Percentiles rank a stretch among this genome's conserved stretches.
Conservation (phyloP, 441 rosid genomes). For the Daphne laureola region DNA sequence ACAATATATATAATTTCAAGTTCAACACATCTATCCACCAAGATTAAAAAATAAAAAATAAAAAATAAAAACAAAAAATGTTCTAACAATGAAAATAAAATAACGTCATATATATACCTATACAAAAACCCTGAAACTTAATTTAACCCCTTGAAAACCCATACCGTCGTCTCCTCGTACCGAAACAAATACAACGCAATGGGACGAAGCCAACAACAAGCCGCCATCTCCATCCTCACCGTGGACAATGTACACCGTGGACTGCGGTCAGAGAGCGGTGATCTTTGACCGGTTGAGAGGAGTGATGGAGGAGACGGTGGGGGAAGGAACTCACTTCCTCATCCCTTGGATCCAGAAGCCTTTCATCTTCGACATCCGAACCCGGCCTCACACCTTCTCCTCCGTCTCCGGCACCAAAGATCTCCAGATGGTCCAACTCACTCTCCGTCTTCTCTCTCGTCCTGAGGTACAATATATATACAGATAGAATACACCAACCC, state of each 20-base stretch:
- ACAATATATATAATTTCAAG: no score
- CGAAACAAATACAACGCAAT: constrained; percentile 15
- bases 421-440: constrained; percentile 97
- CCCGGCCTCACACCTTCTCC: constrained; percentile 89
- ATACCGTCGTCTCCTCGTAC: no score
- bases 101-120: no score
- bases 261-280: constrained; percentile 92
- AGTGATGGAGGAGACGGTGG: constrained; percentile 62
- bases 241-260: constrained; percentile 87
- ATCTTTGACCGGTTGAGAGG: constrained; percentile 86
- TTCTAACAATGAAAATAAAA: no score
- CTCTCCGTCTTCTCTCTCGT: constrained; percentile 90
- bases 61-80: no score
- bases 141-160: no score
- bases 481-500: no score
- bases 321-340: constrained; percentile 90
- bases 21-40: no score
- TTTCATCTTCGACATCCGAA: constrained; percentile 76
- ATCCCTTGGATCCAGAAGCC: constrained; percentile 89
- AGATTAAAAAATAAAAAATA: no score
- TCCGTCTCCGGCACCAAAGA: constrained; percentile 92
- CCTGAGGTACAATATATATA: constrained; percentile 87
- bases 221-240: constrained; percentile 56
- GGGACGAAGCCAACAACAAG: constrained; percentile 80
- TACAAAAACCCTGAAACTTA: no score